Evolutionary conservation across 208 protist species (phyloP).

Genomic region (Wallacemonas sp.): DNA sequence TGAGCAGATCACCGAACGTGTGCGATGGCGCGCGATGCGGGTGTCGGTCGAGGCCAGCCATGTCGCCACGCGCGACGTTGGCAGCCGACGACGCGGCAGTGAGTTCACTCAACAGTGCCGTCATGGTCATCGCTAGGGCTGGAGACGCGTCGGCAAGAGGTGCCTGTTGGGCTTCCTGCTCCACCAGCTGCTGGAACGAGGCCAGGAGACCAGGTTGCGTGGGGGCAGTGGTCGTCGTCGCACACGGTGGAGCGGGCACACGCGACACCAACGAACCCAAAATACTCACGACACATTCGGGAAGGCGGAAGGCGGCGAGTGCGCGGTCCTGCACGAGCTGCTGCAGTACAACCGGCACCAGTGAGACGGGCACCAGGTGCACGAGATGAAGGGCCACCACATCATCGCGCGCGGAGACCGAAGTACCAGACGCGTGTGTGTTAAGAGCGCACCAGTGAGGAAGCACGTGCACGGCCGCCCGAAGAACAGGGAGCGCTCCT

Average conservation of each 20-base stretch:
- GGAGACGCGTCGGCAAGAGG: no score
- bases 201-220: not conserved
- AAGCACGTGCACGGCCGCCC: constrained; percentile 14
- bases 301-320: not conserved
- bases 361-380: not conserved
- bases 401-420: not conserved
- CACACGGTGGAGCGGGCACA: no score
- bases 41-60: no score
- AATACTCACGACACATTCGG: not conserved
- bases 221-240: no score
- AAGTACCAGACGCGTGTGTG: no score
- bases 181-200: not conserved
- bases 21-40: no score
- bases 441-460: constrained; percentile 5
- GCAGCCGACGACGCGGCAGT: no score
- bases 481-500: not conserved
- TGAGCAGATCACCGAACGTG: no score
- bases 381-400: not conserved
- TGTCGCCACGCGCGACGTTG: no score
- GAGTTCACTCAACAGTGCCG: not conserved
- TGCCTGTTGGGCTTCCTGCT: no score
- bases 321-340: not conserved
- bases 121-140: not conserved
- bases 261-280: not conserved
- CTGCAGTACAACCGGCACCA: constrained; percentile 17